phyloP scores from a whole-genome alignment of 2,329 filamentous ascomycete genomes.

The Colletotrichum sp. region DNA sequence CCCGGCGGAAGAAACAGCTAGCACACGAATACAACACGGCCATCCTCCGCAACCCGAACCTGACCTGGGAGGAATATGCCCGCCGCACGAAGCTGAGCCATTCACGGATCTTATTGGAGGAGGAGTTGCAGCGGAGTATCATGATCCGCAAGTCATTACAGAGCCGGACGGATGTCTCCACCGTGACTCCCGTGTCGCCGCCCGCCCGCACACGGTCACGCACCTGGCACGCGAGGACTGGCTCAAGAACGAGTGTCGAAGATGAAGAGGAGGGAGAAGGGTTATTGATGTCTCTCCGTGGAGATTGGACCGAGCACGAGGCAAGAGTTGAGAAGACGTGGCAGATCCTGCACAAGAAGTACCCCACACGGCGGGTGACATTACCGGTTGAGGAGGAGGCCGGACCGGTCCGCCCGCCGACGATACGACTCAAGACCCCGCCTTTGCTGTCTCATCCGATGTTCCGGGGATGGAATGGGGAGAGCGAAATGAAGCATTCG shows the following conservation, averaged over 20 bases:
- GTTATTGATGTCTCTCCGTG: background rate
- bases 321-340: slow-evolving; percentile 16
- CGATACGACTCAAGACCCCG: slow-evolving; percentile 14
- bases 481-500: background rate
- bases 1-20: background rate
- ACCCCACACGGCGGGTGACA: slow-evolving; percentile 10
- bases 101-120: slow-evolving; percentile 6
- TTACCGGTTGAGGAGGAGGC: slow-evolving; percentile 5
- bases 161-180: background rate
- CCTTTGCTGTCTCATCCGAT: slow-evolving; percentile 18
- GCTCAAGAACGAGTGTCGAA: background rate
- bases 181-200: background rate
- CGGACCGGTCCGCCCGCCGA: slow-evolving; percentile 7
- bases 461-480: slow-evolving; percentile 13
- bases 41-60: slow-evolving; percentile 6
- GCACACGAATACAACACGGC: background rate
- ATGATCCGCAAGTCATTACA: slow-evolving; percentile 18
- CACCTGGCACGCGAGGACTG: slow-evolving; percentile 2
- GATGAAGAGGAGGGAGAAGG: slow-evolving; percentile 12
- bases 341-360: slow-evolving; percentile 18
- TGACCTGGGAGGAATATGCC: slow-evolving; percentile 6
- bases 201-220: slow-evolving; percentile 3
- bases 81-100: slow-evolving; percentile 5
- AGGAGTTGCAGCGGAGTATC: slow-evolving; percentile 4
- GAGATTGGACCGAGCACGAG: slow-evolving; percentile 15